Evolutionary conservation across 768 basidiomycete species (phyloP), one percentile per base, ranked within the genome.

Genomic region (Naganishia randhawae): DNA sequence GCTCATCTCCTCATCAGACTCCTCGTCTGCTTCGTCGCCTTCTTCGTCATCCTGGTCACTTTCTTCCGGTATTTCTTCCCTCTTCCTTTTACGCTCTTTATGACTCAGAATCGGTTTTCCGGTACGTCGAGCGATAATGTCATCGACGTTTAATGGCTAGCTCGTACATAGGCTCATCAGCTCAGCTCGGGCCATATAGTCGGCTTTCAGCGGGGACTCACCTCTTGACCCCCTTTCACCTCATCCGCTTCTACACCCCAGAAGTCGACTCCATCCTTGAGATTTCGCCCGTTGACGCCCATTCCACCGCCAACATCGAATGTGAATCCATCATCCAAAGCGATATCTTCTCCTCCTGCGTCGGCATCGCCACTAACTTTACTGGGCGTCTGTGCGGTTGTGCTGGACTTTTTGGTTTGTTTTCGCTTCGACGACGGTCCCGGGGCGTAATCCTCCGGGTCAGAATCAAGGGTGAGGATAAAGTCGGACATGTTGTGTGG

Each of bases 111-210:
- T 72, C 37, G 72, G 71, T 73, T 71, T 78, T 71, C 67, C 87
- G 73, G 75, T 83, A 85, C 74, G 87, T 66, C 88, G 85, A 61
- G 87, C 87, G 78, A 97, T 94, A 69, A 97, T 94, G 74, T 95
- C 91, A 78, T 95, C 89, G 11, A 97, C 88, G 51, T 88, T 91
- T 63, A 95, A 86, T n/a, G 88, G 87, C 76, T 85, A 82, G 88
- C 91, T 48, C 19, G 13, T 62, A 61, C 25, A 45, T 8, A n/a
- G 32, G 10, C 4, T 27, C 17, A 37, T 16, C 33, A 45, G n/a
- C 29, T 7, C 41, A 41, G 45, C 27, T n/a, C 31, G 16, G 48
- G 48, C 35, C 7, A 3, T 17, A 16, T 37, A 8, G 27, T 67
- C 32, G 45, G 66, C 57, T 64, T 35, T 37, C 29, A 25, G n/a